Evolutionary conservation across 2,329 filamentous ascomycete species (phyloP).

Genomic region (Celoporthe dispersa): DNA sequence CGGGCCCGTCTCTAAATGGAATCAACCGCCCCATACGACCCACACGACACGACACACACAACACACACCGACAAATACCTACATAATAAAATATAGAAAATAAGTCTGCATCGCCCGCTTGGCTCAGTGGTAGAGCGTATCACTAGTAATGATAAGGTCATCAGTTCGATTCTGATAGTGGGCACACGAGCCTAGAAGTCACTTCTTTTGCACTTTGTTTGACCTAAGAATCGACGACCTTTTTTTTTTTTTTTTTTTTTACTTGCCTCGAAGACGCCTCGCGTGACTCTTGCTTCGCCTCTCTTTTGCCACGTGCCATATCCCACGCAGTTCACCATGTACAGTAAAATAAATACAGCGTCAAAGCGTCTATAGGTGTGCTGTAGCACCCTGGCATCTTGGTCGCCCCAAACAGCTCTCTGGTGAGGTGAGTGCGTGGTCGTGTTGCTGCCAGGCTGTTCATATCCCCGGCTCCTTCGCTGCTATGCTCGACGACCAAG

Average conservation of each 20-base stretch:
- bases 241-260: neutral
- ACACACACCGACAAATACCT: neutral
- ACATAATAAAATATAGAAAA: neutral
- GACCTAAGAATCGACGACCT: too few relatives aligned
- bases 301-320: neutral
- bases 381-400: neutral
- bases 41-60: neutral
- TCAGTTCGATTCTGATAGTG: slow-evolving; percentile 28
- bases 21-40: neutral
- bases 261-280: neutral
- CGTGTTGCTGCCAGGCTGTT: neutral
- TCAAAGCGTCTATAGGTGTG: neutral
- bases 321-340: neutral
- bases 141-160: slow-evolving; percentile 31
- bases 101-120: slow-evolving; percentile 5
- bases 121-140: slow-evolving; percentile 31
- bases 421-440: neutral
- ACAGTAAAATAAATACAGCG: neutral
- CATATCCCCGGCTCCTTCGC: too few relatives aligned
- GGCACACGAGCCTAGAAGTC: slow-evolving; percentile 9
- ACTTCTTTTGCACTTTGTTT: neutral
- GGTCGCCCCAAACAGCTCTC: neutral
- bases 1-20: neutral
- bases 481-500: too few relatives aligned
- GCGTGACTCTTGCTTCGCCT: neutral